Percentiles rank a stretch among this genome's conserved stretches.
Evolutionary conservation across 805 yeast genomes (phyloP).

Genomic region (Pichia nakasei): DNA sequence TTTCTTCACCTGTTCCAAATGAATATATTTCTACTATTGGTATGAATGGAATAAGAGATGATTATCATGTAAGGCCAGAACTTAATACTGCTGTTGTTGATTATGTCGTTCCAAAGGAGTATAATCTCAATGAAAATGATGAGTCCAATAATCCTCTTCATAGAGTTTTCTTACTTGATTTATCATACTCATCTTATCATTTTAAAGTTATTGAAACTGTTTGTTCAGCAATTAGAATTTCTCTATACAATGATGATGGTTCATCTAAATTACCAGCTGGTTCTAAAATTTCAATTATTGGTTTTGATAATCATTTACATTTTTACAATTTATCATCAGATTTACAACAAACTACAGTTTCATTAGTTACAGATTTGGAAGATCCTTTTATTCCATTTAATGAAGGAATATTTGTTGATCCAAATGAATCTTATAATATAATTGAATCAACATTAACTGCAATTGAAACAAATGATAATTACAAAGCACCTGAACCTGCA

Average conservation of each 20-base stretch:
- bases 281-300: constrained; percentile 57
- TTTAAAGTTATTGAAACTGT: constrained; percentile 30
- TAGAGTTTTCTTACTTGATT: constrained; percentile 51
- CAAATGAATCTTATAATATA: constrained; percentile 51
- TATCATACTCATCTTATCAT: constrained; percentile 64
- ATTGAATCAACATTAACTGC: constrained; percentile 62
- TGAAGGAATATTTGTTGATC: constrained; percentile 73
- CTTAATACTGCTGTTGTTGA: constrained; percentile 80
- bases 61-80: constrained; percentile 62
- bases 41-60: constrained; percentile 52
- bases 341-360: constrained; percentile 47
- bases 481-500: constrained; percentile 49
- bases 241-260: constrained; percentile 39
- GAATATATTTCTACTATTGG: constrained; percentile 62
- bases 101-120: constrained; percentile 64
- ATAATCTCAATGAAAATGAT: constrained; percentile 36
- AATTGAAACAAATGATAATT: constrained; percentile 40
- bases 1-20: constrained; percentile 56
- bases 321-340: constrained; percentile 60
- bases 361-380: constrained; percentile 58
- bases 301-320: constrained; percentile 64
- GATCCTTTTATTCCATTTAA: constrained; percentile 78
- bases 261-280: constrained; percentile 29
- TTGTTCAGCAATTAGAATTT: constrained; percentile 31
- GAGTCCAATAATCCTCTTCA: constrained; percentile 5